Evolutionary conservation across 495 filamentous ascomycete species (phyloP).

Genomic region (Penicillium maclennaniae): DNA sequence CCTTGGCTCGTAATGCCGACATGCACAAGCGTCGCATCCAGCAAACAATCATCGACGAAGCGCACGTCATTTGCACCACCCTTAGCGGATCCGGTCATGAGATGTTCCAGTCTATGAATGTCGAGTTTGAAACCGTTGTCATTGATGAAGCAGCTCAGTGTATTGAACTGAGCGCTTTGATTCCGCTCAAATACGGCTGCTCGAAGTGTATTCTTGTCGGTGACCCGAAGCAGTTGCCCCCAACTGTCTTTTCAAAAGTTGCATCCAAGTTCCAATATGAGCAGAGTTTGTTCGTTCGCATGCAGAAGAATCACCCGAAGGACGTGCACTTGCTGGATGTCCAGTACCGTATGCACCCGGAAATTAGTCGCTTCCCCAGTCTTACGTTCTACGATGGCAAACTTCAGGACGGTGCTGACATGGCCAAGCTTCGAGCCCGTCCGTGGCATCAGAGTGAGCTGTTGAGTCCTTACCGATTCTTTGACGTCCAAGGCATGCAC

Average conservation of each 20-base stretch:
- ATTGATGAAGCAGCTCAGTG: slow-evolving; percentile 98
- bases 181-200: slow-evolving; percentile 95
- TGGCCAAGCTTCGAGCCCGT: slow-evolving; percentile 67
- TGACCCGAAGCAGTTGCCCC: slow-evolving; percentile 94
- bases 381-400: slow-evolving; percentile 85
- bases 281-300: slow-evolving; percentile 95
- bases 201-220: slow-evolving; percentile 96
- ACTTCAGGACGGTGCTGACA: slow-evolving; percentile 77
- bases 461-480: slow-evolving; percentile 94
- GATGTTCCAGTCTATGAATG: slow-evolving; percentile 90
- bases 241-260: slow-evolving; percentile 90
- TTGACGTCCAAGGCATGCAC: slow-evolving; percentile 89
- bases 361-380: slow-evolving; percentile 88
- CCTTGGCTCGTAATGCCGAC: slow-evolving; percentile 72
- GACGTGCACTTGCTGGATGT: slow-evolving; percentile 94
- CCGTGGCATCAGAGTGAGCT: slow-evolving; percentile 82
- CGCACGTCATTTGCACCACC: slow-evolving; percentile 92
- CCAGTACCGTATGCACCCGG: slow-evolving; percentile 98
- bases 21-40: slow-evolving; percentile 79
- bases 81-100: slow-evolving; percentile 95
- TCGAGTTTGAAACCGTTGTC: slow-evolving; percentile 97
- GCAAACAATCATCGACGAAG: slow-evolving; percentile 83
- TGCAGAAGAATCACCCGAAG: slow-evolving; percentile 85
- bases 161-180: slow-evolving; percentile 93
- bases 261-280: slow-evolving; percentile 93